Percentiles rank a stretch among this genome's conserved stretches.
These are phyloP conservation scores for Trypethelium eluteriae DNA, from an alignment of 495 filamentous ascomycete genomes.

Conservation along the genomic window DNA sequence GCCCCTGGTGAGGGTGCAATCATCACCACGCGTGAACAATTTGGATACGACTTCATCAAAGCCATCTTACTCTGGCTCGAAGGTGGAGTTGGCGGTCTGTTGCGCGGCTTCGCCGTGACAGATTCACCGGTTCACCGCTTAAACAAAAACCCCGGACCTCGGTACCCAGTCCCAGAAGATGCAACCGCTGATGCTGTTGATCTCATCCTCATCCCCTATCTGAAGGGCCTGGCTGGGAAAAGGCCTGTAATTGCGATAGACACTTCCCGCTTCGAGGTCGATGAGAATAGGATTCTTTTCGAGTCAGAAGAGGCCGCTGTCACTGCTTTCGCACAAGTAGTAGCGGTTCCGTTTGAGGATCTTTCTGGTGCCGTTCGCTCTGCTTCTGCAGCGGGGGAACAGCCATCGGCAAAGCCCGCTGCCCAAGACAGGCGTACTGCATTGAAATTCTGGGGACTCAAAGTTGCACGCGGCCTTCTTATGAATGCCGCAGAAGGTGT, in stretches of 20 bases:
- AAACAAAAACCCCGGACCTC: slow-evolving; percentile 16
- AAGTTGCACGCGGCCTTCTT: slow-evolving; percentile 54
- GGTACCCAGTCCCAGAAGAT: slow-evolving; percentile 46
- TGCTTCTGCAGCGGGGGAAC: slow-evolving; percentile 16
- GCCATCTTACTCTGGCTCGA: slow-evolving; percentile 58
- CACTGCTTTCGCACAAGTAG: slow-evolving; percentile 46
- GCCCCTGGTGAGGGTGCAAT: slow-evolving; percentile 45
- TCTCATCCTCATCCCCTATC: slow-evolving; percentile 50
- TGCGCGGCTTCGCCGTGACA: slow-evolving; percentile 46
- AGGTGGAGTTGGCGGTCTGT: slow-evolving; percentile 45
- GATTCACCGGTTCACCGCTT: slow-evolving; percentile 13
- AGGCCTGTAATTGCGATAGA: slow-evolving; percentile 50
- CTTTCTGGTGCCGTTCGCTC: slow-evolving; percentile 37
- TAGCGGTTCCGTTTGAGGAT: slow-evolving; percentile 48
- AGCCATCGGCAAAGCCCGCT: not conserved
- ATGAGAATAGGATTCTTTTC: slow-evolving; percentile 47
- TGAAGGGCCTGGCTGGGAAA: slow-evolving; percentile 44
- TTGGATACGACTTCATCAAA: slow-evolving; percentile 59
- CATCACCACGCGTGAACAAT: slow-evolving; percentile 40
- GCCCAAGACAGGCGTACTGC: slow-evolving; percentile 37
- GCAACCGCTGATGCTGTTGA: slow-evolving; percentile 48
- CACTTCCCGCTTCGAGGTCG: slow-evolving; percentile 51
- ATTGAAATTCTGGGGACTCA: slow-evolving; percentile 53
- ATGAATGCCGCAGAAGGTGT: slow-evolving; percentile 53
- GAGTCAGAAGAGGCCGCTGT: slow-evolving; percentile 50